Evolutionary conservation across 164 flowering plant genomes (phyloP).

Genomic region (Dillenia turbinata): DNA sequence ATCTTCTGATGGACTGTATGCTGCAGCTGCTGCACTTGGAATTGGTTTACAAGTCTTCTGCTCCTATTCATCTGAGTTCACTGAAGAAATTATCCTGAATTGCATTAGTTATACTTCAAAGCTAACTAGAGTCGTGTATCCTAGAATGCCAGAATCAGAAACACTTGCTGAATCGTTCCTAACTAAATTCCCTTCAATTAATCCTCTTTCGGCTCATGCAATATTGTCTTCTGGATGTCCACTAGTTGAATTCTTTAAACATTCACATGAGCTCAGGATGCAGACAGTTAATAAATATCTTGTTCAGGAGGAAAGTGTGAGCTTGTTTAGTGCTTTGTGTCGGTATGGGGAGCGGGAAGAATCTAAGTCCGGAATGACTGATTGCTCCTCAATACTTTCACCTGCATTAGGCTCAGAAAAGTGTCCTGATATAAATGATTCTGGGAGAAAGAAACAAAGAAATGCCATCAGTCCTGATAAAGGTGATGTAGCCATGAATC

Average conservation of each 20-base stretch:
- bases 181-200: slow-evolving; percentile 78
- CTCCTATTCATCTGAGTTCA: slow-evolving; percentile 69
- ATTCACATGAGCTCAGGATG: slow-evolving; percentile 45
- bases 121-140: slow-evolving; percentile 36
- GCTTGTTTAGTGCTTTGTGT: slow-evolving; percentile 58
- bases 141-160: slow-evolving; percentile 83
- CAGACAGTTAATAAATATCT: slow-evolving; percentile 40
- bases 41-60: slow-evolving; percentile 72
- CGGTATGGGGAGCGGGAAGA: slow-evolving; percentile 81
- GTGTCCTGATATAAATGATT: slow-evolving; percentile 25
- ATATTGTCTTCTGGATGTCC: slow-evolving; percentile 61
- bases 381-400: slow-evolving; percentile 80
- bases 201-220: slow-evolving; percentile 89
- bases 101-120: slow-evolving; percentile 42
- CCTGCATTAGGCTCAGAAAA: slow-evolving; percentile 62
- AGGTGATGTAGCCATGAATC: slow-evolving; percentile 21
- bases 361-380: slow-evolving; percentile 84
- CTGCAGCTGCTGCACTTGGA: slow-evolving; percentile 87
- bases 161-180: slow-evolving; percentile 90
- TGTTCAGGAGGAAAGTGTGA: slow-evolving; percentile 65
- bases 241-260: slow-evolving; percentile 56
- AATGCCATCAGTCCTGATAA: slow-evolving; percentile 18
- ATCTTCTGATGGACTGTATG: slow-evolving; percentile 86
- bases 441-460: slow-evolving; percentile 40
- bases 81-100: slow-evolving; percentile 73